Evolutionary conservation across 495 filamentous ascomycete genomes (phyloP).

Genomic region (Neurospora tetrasperma): DNA sequence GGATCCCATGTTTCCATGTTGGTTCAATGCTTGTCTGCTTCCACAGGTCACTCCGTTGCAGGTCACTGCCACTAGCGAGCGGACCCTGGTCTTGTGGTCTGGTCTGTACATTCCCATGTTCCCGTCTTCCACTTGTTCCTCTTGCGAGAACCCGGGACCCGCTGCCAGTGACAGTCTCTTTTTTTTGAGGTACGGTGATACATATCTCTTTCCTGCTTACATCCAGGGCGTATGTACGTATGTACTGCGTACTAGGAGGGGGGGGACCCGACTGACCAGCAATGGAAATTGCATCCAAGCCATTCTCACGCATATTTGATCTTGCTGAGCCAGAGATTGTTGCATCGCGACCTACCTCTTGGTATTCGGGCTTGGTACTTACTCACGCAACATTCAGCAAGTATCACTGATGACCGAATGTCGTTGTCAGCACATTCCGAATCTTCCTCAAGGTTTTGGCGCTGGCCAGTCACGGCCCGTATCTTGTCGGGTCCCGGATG

Average conservation of each 20-base stretch:
- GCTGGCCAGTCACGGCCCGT: background rate
- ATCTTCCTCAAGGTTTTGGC: background rate
- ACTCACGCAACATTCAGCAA: background rate
- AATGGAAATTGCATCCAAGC: background rate
- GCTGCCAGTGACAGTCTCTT: background rate
- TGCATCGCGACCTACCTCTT: background rate
- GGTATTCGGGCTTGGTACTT: background rate
- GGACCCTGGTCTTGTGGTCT: background rate
- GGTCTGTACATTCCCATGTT: background rate
- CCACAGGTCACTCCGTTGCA: background rate
- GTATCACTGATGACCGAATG: background rate
- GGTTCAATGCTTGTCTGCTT: background rate
- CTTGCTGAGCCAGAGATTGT: background rate
- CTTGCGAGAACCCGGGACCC: background rate
- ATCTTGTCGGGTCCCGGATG: background rate
- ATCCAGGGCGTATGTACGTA: background rate
- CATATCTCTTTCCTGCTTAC: background rate
- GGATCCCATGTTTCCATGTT: conserved; percentile 1
- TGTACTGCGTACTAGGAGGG: background rate
- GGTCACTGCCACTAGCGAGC: background rate
- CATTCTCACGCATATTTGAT: background rate
- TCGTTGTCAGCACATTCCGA: background rate
- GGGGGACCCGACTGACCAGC: background rate
- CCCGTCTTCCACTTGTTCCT: background rate
- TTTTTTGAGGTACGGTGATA: background rate